phyloP scores from a whole-genome alignment of 208 protist species.

The Histomonas meleagridis region DNA sequence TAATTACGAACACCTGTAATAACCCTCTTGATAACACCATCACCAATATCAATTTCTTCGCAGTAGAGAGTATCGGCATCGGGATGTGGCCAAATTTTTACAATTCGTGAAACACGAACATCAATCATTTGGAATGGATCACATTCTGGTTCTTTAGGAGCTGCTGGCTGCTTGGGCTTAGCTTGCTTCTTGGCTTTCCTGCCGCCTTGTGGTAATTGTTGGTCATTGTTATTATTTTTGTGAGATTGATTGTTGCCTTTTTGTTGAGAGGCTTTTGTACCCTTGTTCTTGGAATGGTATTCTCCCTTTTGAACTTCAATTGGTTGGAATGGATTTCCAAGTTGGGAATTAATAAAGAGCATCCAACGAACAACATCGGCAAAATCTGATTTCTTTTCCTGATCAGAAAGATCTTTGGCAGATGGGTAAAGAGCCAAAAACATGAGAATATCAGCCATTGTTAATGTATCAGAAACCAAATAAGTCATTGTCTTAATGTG shows the following conservation, averaged over 20 bases:
- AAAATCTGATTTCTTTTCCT: neutral
- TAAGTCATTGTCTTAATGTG: neutral
- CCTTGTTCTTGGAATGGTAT: neutral
- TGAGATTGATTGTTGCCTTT: too few relatives aligned
- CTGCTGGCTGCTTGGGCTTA: neutral
- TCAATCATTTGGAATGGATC: neutral
- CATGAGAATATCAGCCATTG: neutral
- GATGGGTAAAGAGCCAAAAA: neutral
- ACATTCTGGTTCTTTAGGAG: neutral
- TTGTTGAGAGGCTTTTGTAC: too few relatives aligned
- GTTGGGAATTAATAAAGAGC: neutral
- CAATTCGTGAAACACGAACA: neutral
- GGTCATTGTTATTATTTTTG: too few relatives aligned
- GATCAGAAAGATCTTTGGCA: neutral
- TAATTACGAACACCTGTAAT: slow-evolving; percentile 11
- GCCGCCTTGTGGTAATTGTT: neutral
- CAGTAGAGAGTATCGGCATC: slow-evolving; percentile 25
- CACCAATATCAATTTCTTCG: slow-evolving; percentile 36
- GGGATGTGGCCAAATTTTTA: neutral
- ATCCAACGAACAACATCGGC: neutral
- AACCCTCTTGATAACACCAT: neutral
- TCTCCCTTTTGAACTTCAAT: neutral
- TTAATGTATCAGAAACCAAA: neutral
- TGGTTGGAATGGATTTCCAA: neutral
- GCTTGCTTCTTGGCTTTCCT: too few relatives aligned